Percentiles rank a stretch among this genome's conserved stretches.
Evolutionary conservation across 1,284 basidiomycete species (phyloP).

Genomic region (Pseudozyma thailandica): DNA sequence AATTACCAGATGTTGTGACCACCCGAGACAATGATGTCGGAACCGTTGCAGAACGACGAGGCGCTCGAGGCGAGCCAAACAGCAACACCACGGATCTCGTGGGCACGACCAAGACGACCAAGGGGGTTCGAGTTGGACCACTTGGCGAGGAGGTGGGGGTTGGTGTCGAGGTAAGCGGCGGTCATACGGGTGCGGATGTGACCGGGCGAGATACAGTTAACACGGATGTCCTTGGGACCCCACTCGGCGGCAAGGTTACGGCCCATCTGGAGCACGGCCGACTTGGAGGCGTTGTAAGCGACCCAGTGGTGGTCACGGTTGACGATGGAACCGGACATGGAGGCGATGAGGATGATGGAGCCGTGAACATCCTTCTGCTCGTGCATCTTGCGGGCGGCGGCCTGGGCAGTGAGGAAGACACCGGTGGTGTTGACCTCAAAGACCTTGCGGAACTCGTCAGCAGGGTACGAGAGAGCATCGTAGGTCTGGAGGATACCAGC

Average conservation of each 20-base stretch:
- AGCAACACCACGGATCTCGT: conserved; percentile 81
- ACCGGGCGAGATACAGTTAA: conserved; percentile 66
- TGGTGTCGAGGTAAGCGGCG: conserved; percentile 77
- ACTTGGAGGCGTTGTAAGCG: conserved; percentile 83
- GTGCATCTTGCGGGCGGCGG: conserved; percentile 79
- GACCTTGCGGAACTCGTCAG: conserved; percentile 78
- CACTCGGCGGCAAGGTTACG: conserved; percentile 86
- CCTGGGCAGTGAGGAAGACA: conserved; percentile 81
- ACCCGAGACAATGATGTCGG: conserved; percentile 66
- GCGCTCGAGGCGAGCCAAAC: conserved; percentile 78
- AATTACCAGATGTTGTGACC: conserved; percentile 68
- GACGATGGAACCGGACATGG: conserved; percentile 85
- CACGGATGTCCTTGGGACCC: conserved; percentile 74
- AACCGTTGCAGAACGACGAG: conserved; percentile 66
- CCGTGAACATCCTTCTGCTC: conserved; percentile 76
- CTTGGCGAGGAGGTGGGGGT: conserved; percentile 77
- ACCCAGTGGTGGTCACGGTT: conserved; percentile 79
- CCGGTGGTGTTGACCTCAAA: conserved; percentile 78
- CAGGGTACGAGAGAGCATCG: conserved; percentile 78
- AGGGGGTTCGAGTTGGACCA: conserved; percentile 82
- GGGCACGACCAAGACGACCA: conserved; percentile 78
- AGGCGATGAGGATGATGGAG: conserved; percentile 84
- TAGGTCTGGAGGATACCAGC: conserved; percentile 78
- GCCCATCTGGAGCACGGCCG: conserved; percentile 82
- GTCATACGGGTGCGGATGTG: conserved; percentile 76